Evolutionary conservation across 2,329 filamentous ascomycete genomes (phyloP), one percentile per base, ranked within the genome.

Genomic region (Pseudomassariella vexata): DNA sequence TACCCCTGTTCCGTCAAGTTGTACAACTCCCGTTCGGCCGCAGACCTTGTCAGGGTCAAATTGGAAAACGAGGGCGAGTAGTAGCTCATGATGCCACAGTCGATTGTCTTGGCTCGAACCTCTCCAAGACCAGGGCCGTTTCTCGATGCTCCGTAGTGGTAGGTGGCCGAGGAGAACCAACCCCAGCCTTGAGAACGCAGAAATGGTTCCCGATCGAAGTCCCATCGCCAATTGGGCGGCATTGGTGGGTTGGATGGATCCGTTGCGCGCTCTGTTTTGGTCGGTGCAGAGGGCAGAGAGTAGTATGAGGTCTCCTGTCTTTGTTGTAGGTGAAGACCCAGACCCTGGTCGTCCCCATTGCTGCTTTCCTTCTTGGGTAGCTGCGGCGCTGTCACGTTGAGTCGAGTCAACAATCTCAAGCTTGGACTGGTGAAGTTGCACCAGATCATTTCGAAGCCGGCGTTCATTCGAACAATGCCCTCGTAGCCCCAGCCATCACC

Each of bases 381-480:
- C 21, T 62, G 47, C 16, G 66, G 67, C 11, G 59, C 63, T 15
- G 66, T 68, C 3, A 68, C 58, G 39, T 71, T 68, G 11, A 67
- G 38, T 35, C 60, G 58, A 25, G 55, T 62, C 15, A 69, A 47
- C 28, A 70, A 40, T 31, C 57, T 49, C 32, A 68, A 41, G 12
- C 59, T 65, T 8, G 58, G 57, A 34, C 62, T 64, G 16, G 54
- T 47, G 32, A 71, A 71, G 36, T 70, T 56, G 40, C 67, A 70
- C 66, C 66, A 68, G n/a, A 70, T 67, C 44, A 69, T 49, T 48
- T 70, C 66, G 36, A 70, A 70, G 4, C 64, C 66, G 9, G 66
- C 62, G 42, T 70, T 69, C 66, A 70, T 70, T 35, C 66, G 56
- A 24, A 71, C 60, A 21, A 70, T 50, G 2, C 63, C 67, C 42